A percentile compares a stretch with the other conserved stretches of the same genome.
Evolutionary conservation across 331 rosid genomes (phyloP).

Genomic region (Ulmus americana): DNA sequence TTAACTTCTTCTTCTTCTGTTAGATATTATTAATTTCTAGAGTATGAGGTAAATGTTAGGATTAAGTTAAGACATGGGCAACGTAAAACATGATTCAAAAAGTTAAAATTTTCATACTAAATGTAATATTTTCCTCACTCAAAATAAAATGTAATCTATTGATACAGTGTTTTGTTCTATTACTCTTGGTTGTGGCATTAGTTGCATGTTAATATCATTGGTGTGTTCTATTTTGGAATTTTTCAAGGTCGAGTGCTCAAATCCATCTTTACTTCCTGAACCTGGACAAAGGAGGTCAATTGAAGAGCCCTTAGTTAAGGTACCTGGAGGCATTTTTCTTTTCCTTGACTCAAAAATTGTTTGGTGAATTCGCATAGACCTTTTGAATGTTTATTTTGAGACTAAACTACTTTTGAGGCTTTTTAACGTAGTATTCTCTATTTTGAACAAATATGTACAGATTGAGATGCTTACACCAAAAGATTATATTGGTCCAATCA

Average conservation of each 20-base stretch:
- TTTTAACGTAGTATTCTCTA: background rate
- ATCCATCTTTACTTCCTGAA: constrained; percentile 79
- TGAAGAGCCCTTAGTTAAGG: constrained; percentile 87
- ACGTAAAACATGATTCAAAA: too few relatives aligned
- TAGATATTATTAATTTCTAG: too few relatives aligned
- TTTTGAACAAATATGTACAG: constrained; percentile 33
- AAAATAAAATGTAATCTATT: too few relatives aligned
- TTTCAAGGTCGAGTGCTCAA: constrained; percentile 73
- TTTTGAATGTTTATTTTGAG: background rate
- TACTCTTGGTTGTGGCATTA: background rate
- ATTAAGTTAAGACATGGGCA: too few relatives aligned
- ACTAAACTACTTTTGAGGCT: background rate
- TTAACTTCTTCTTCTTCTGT: constrained; percentile 23
- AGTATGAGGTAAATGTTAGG: too few relatives aligned
- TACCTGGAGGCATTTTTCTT: constrained; percentile 26
- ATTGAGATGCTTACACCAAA: constrained; percentile 85
- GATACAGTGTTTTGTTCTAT: too few relatives aligned
- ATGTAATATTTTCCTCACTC: too few relatives aligned
- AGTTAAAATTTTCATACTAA: too few relatives aligned
- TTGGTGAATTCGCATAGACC: constrained; percentile 16
- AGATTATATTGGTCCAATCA: constrained; percentile 55
- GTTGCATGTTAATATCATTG: constrained; percentile 22
- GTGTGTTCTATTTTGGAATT: background rate
- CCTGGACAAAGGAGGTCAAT: constrained; percentile 67
- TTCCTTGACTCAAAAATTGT: constrained; percentile 17